phyloP scores from a whole-genome alignment of 441 rosid species.

The Syzygium syzygioides region DNA sequence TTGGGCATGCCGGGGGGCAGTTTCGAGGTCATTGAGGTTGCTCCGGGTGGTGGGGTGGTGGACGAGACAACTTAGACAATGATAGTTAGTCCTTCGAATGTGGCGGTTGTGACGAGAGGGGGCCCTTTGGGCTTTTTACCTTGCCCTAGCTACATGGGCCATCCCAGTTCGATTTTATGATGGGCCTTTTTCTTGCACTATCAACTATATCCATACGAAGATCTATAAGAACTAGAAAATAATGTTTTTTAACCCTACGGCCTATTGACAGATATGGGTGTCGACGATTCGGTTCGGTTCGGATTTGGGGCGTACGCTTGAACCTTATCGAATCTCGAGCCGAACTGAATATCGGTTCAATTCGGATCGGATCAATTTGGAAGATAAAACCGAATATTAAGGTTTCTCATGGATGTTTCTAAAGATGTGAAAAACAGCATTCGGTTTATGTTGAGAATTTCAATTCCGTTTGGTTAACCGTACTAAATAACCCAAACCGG shows the following conservation, averaged over 20 bases:
- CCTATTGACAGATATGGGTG: background rate
- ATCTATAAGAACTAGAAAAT: background rate
- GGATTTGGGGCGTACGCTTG: too few relatives aligned
- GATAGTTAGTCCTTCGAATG: background rate
- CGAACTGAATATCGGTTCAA: too few relatives aligned
- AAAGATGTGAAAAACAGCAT: too few relatives aligned
- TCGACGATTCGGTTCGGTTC: too few relatives aligned
- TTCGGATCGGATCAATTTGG: too few relatives aligned
- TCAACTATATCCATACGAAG: background rate
- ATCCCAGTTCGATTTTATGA: background rate
- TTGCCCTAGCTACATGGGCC: background rate
- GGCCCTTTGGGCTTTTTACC: background rate
- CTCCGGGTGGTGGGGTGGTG: accelerated
- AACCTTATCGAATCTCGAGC: too few relatives aligned
- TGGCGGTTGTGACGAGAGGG: accelerated
- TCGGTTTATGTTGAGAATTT: too few relatives aligned
- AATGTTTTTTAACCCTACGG: background rate
- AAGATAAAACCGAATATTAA: too few relatives aligned
- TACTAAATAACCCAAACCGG: too few relatives aligned
- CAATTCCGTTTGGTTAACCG: too few relatives aligned
- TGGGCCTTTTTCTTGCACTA: background rate
- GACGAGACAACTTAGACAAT: background rate
- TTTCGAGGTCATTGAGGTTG: background rate
- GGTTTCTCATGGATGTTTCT: too few relatives aligned
- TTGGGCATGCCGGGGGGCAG: background rate